Evolutionary conservation across 2,329 filamentous ascomycete species (phyloP), one percentile per base, ranked within the genome.

Genomic region (Ceratocystis cacaofunesta): DNA sequence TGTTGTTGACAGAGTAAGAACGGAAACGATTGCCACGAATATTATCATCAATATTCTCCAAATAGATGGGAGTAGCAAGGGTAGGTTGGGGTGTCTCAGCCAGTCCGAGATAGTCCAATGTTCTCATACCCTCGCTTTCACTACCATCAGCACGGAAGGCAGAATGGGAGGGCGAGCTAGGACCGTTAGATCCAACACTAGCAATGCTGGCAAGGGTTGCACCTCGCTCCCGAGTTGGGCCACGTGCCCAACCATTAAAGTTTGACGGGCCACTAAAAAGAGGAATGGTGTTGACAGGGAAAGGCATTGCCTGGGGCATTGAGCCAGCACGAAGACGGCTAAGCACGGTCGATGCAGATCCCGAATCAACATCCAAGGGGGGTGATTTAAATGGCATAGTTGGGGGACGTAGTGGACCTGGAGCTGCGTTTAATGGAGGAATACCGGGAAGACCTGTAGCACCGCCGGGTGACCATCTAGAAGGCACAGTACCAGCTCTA

Each of bases 1-100:
- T 96, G 65, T 95, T 95, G 75, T 99, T 99, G 69, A 99, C 94
- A 0, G 94, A 99, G 75, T 96, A 97, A 1, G 94, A 99, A 60
- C 94, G 86, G 79, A 97, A 95, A 63, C 94, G 85, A 74, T 89
- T 97, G 57, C 87, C 82, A 70, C 89, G 88, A 73, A 86, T 87
- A 69, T 90, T 82, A 73, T 89, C 87, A 68, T 86, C 85, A 68
- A 92, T 78, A 71, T 88, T 88, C 57, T 87, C 86, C 43, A 92
- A 80, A 69, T 90, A 88, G 32, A 67, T 63, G 1, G 88, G 86
- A 7, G 89, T 86, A 52, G 85, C 85, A 68, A 95, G 78, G 68
- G 86, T 87, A 64, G 89, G 87, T 73, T 95, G 90, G 22, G 94
- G 92, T 17, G 91, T 95, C 75, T 97, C 94, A 41, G 92, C 92